Evolutionary conservation across 305 asterid genomes (phyloP).

Genomic region (Solanum hybrid): DNA sequence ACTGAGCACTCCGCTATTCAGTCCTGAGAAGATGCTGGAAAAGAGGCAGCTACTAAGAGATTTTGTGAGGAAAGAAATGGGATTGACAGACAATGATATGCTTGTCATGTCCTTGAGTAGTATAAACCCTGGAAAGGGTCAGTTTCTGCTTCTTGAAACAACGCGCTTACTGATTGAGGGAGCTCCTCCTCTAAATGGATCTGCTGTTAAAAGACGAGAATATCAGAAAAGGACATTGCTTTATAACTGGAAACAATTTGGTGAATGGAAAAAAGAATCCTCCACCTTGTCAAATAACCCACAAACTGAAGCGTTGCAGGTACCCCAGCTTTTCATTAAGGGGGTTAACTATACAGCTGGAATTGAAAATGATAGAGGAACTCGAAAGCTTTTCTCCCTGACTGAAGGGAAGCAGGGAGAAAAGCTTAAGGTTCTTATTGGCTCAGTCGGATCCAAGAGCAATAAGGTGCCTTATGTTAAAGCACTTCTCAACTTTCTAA

Average conservation of each 20-base stretch:
- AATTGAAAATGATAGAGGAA: conserved; percentile 21
- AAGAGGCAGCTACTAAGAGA: conserved; percentile 51
- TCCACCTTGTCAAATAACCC: conserved; percentile 10
- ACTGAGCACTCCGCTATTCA: conserved; percentile 62
- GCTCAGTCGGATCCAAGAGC: conserved; percentile 94
- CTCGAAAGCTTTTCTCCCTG: conserved; percentile 29
- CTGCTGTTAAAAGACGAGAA: conserved; percentile 34
- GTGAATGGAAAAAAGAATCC: conserved; percentile 16
- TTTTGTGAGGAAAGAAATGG: conserved; percentile 79
- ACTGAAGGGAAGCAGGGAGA: conserved; percentile 20
- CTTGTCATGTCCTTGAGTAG: conserved; percentile 74
- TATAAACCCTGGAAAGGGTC: conserved; percentile 97
- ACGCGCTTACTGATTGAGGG: conserved; percentile 45
- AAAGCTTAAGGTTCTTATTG: conserved; percentile 70
- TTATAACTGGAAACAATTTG: conserved; percentile 20
- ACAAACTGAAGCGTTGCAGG: conserved; percentile 8
- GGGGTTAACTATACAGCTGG: conserved; percentile 7
- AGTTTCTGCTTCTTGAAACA: conserved; percentile 74
- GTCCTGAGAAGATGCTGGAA: conserved; percentile 70
- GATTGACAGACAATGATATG: conserved; percentile 67
- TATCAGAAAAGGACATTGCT: conserved; percentile 50
- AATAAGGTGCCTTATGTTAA: conserved; percentile 78
- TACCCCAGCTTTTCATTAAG: conserved; percentile 9
- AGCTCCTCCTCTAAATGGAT: conserved; percentile 19
- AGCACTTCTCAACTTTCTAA: conserved; percentile 53